These are phyloP conservation scores for Candida koratica DNA, from an alignment of 805 yeast species.

Conservation along the genomic window DNA sequence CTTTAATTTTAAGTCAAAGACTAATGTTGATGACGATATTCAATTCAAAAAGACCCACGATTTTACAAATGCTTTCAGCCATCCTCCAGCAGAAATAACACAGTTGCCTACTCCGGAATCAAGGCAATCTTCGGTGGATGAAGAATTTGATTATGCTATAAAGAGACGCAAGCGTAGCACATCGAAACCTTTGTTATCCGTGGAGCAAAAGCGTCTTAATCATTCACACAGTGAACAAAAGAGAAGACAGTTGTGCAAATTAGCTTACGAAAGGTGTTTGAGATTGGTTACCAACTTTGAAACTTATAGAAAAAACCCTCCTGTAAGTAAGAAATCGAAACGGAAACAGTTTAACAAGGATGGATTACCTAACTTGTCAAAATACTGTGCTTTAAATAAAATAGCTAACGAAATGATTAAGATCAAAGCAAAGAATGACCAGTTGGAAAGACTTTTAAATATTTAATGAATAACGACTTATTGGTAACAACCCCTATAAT, in stretches of 20 bases:
- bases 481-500: no score
- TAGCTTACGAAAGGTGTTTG: constrained; percentile 43
- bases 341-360: constrained; percentile 39
- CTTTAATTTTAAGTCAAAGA: constrained; percentile 15
- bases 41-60: constrained; percentile 4
- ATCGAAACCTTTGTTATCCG: constrained; percentile 33
- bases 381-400: constrained; percentile 40
- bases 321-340: constrained; percentile 29
- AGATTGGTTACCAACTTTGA: constrained; percentile 38
- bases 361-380: constrained; percentile 43
- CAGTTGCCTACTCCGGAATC: constrained; percentile 37
- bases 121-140: constrained; percentile 22
- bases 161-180: constrained; percentile 26
- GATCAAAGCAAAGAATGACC: constrained; percentile 31
- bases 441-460: constrained; percentile 25
- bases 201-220: constrained; percentile 40
- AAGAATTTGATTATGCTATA: constrained; percentile 9
- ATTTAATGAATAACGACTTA: constrained; percentile 10
- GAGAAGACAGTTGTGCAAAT: constrained; percentile 41
- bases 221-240: constrained; percentile 43
- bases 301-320: constrained; percentile 32
- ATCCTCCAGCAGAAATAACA: constrained; percentile 11
- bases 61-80: constrained; percentile 22
- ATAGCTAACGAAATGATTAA: constrained; percentile 36
- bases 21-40: background rate